Evolutionary conservation across 208 protist genomes (phyloP).

Genomic region (Trypanosoma scelopori): DNA sequence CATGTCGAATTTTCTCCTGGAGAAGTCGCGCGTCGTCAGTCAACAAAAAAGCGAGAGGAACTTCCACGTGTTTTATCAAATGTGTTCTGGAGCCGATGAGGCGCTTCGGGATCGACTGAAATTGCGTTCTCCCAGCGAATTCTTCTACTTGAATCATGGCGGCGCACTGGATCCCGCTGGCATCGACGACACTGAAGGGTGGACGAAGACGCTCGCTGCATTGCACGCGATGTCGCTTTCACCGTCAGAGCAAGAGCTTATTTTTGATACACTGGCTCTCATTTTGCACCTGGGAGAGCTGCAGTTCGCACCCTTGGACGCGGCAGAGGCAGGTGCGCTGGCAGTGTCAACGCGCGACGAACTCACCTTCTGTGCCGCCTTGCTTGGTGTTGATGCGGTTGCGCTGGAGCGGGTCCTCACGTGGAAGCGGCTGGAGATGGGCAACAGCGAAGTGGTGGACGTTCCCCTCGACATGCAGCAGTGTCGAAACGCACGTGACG

Average conservation of each 20-base stretch:
- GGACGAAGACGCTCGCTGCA: slow-evolving; percentile 70
- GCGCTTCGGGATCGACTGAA: slow-evolving; percentile 43
- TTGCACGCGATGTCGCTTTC: slow-evolving; percentile 93
- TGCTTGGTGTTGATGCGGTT: slow-evolving; percentile 54
- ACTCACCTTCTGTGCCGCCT: slow-evolving; percentile 49
- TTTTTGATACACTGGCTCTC: slow-evolving; percentile 87
- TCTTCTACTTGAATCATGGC: slow-evolving; percentile 70
- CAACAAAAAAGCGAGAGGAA: slow-evolving; percentile 92
- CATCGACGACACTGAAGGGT: slow-evolving; percentile 87
- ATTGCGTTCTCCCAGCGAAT: slow-evolving; percentile 43
- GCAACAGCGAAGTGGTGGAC: slow-evolving; percentile 58
- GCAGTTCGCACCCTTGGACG: slow-evolving; percentile 52
- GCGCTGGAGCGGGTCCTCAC: slow-evolving; percentile 61
- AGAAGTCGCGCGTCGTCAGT: slow-evolving; percentile 88
- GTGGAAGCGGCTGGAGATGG: slow-evolving; percentile 62
- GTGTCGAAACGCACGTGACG: slow-evolving; percentile 89
- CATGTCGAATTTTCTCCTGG: slow-evolving; percentile 89
- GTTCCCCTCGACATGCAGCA: slow-evolving; percentile 74
- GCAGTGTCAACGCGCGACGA: slow-evolving; percentile 32
- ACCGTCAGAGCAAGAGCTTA: slow-evolving; percentile 55
- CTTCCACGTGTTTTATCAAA: slow-evolving; percentile 97
- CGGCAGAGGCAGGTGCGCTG: slow-evolving; percentile 20
- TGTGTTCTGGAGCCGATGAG: slow-evolving; percentile 55
- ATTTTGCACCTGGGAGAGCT: slow-evolving; percentile 96
- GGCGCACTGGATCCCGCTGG: slow-evolving; percentile 54